phyloP scores from a whole-genome alignment of 2,329 filamentous ascomycete genomes.

The Diplocarpon mali region DNA sequence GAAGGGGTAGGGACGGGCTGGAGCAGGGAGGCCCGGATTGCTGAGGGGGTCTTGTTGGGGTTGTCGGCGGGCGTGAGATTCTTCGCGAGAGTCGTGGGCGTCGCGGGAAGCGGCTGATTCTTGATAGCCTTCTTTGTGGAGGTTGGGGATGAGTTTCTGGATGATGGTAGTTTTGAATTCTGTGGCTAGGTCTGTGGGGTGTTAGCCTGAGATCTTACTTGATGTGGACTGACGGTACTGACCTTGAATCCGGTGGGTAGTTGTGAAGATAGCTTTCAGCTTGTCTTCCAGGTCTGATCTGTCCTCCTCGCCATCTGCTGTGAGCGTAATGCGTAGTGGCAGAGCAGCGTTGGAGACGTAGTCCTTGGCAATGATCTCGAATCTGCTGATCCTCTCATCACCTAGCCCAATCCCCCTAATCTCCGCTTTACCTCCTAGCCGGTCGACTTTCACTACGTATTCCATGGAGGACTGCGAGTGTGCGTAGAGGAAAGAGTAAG shows the following conservation, averaged over 20 bases:
- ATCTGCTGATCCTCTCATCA: conserved; percentile 68
- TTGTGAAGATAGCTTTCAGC: conserved; percentile 60
- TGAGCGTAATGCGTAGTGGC: conserved; percentile 44
- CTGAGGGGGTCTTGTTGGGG: conserved; percentile 32
- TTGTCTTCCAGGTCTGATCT: conserved; percentile 37
- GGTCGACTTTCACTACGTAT: conserved; percentile 71
- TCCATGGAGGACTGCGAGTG: conserved; percentile 78
- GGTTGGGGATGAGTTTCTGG: conserved; percentile 68
- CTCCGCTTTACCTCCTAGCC: conserved; percentile 75
- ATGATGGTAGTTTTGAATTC: conserved; percentile 71
- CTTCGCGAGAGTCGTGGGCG: conserved; percentile 32
- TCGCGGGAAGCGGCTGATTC: conserved; percentile 37
- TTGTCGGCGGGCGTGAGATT: conserved; percentile 33
- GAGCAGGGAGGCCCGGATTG: conserved; percentile 43
- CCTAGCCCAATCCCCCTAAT: conserved; percentile 69
- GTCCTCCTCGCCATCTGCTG: conserved; percentile 38
- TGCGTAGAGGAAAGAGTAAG: conserved; percentile 75
- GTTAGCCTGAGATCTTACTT: conserved; percentile 5
- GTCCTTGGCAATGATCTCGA: conserved; percentile 66
- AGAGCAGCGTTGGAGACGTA: conserved; percentile 53
- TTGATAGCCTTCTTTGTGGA: conserved; percentile 71
- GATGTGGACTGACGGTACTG: conserved; percentile 1
- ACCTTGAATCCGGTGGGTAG: conserved; percentile 50
- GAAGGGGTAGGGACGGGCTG: conserved; percentile 58
- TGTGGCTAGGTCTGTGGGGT: conserved; percentile 46